Evolutionary conservation across 1,284 basidiomycete genomes (phyloP), one percentile per base, ranked within the genome.

Genomic region (Peniophora sp.): DNA sequence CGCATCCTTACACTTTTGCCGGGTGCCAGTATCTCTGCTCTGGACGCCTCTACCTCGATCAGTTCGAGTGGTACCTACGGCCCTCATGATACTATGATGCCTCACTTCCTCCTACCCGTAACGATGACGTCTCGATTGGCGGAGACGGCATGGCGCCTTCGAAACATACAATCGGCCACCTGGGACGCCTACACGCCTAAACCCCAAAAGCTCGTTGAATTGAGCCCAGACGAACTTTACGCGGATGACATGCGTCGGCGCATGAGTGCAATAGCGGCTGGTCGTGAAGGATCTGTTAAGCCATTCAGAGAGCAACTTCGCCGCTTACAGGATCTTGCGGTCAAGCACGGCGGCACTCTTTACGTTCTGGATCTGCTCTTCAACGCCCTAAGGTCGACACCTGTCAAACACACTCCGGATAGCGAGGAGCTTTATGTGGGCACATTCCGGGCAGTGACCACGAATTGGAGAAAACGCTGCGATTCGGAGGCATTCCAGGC

Each of bases 311-410:
- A 19, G 17, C 50, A 52, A 12, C 45, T 54, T 12, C 52, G 50
- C 45, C 47, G 53, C 23, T 16, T 52, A 19, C 47, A 52, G n/a
- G 53, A 54, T 19, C 27, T 54, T 10, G 44, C 46, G 20, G 51
- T 32, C 6, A 32, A 32, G 27, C 27, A 52, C 44, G 53, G 53
- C 17, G 53, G 50, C 23, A 45, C 43, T 19, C 47, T 52, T 14
- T 52, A 39, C 43, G 45, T 38, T 44, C 32, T 54, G 34, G 53
- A 54, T 20, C 48, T 54, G 12, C 47, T 54, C 25, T 20, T 54
- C 19, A 43, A 41, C 1, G 53, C 48, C 3, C n/a, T 52, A 32
- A 22, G 53, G 2, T 22, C 53, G 3, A 45, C 25, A 19, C n/a
- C 22, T 11, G 24, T 17, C 16, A 47, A 45, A n/a, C 51, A 50